Evolutionary conservation across 805 yeast species (phyloP), one percentile per base, ranked within the genome.

Genomic region (Sugiyamaella floridensis): DNA sequence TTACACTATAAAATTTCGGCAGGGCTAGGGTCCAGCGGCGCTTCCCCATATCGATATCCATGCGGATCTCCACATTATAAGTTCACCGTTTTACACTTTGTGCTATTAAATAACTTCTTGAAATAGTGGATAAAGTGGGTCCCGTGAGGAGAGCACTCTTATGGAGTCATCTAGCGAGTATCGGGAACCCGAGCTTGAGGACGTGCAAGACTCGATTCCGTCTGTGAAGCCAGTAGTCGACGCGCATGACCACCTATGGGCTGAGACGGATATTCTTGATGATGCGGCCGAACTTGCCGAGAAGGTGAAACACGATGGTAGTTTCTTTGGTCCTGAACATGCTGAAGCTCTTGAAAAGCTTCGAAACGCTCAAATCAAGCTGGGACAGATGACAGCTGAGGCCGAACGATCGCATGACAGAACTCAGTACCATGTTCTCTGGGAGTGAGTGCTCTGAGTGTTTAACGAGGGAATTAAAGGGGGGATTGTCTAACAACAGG

Each of bases 211-310:
- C 40, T 37, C 40, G 56, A 66, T 81, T 2, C 78, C 82, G 9
- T 70, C 79, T 3, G 78, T 81, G 0, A 69, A 72, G 48, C 87
- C 89, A 7, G 72, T 75, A 47, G 82, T 80, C 18, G 82, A 86
- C 50, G 72, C 79, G 55, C 89, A 83, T 68, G 96, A 87, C 67
- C 76, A 78, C 61, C 73, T 87, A 45, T 90, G 96, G 95, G 83
- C 92, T 6, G 95, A 88, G 59, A 82, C 89, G 48, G 96, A 86
- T 61, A 84, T 86, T 0, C 73, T 92, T 56, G 90, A 88, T 58
- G 95, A 87, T 57, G 93, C 89, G 7, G 77, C 78, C 52, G 74
- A 73, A 49, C 74, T 84, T 72, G 80, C 87, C 1, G 61, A 57
- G n/a, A 58, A 63, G 18, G 68, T 69, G 12, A 61, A 60, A 41